phyloP scores from a whole-genome alignment of 805 yeast genomes.

The Cyberlindnera subsufficiens region DNA sequence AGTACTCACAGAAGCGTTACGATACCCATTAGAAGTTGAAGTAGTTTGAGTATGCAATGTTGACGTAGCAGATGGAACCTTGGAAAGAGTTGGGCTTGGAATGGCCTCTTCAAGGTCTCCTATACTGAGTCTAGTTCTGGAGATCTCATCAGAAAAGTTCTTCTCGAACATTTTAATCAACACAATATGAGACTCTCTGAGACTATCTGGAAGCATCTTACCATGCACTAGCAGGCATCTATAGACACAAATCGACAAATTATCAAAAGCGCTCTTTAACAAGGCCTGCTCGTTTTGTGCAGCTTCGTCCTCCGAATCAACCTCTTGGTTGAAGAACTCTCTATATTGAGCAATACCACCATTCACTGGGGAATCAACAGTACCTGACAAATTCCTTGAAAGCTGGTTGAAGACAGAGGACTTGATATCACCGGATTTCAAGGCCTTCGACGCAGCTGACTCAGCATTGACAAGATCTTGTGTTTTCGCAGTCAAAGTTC shows the following conservation, averaged over 20 bases:
- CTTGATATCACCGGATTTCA: slow-evolving; percentile 45
- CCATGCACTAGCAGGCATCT: slow-evolving; percentile 68
- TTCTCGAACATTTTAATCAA: slow-evolving; percentile 54
- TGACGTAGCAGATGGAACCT: slow-evolving; percentile 14
- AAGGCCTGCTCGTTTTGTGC: slow-evolving; percentile 23
- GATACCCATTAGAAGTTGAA: background rate
- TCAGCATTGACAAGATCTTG: slow-evolving; percentile 69
- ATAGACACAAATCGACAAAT: slow-evolving; percentile 58
- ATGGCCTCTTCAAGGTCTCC: slow-evolving; percentile 21
- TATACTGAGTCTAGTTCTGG: slow-evolving; percentile 25
- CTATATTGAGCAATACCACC: slow-evolving; percentile 88
- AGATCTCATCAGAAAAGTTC: slow-evolving; percentile 65
- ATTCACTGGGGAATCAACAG: slow-evolving; percentile 88
- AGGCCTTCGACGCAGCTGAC: slow-evolving; percentile 46
- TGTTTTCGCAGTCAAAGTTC: slow-evolving; percentile 59
- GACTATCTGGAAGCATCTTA: slow-evolving; percentile 46
- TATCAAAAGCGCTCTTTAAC: slow-evolving; percentile 48
- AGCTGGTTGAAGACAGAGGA: slow-evolving; percentile 52
- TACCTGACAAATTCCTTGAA: slow-evolving; percentile 71
- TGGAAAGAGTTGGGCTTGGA: slow-evolving; percentile 12
- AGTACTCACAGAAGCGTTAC: background rate
- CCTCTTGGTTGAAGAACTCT: slow-evolving; percentile 47
- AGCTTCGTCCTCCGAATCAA: slow-evolving; percentile 22
- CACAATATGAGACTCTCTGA: slow-evolving; percentile 62
- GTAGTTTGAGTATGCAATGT: background rate